Evolutionary conservation across 2,329 filamentous ascomycete genomes (phyloP).

Genomic region (Pseudogymnoascus sp.): DNA sequence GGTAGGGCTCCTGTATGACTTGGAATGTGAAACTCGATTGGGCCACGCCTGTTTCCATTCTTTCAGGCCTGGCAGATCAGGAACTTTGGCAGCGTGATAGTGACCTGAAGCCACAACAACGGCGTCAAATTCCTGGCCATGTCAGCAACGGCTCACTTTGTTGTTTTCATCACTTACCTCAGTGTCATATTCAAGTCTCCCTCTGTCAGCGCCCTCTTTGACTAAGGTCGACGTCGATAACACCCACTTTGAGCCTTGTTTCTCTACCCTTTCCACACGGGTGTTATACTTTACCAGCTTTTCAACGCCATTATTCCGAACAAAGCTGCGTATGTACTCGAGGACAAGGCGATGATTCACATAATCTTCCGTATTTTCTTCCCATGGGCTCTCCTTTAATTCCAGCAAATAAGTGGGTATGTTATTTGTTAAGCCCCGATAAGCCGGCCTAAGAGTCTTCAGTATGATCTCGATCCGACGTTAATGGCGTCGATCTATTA

Average conservation of each 20-base stretch:
- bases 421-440: conserved; percentile 23
- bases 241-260: conserved; percentile 19
- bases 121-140: conserved; percentile 49
- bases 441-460: conserved; percentile 18
- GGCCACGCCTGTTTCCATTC: conserved; percentile 50
- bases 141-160: background rate
- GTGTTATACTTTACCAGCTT: conserved; percentile 20
- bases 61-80: conserved; percentile 50
- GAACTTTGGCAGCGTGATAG: conserved; percentile 56
- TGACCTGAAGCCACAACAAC: conserved; percentile 62
- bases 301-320: conserved; percentile 17
- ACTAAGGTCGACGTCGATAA: conserved; percentile 16
- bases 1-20: conserved; percentile 60
- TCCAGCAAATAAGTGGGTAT: conserved; percentile 21
- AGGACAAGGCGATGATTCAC: conserved; percentile 21
- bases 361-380: conserved; percentile 20
- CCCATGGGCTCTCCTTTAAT: conserved; percentile 22
- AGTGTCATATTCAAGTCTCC: background rate
- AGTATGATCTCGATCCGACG: background rate
- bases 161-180: conserved; percentile 12
- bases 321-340: conserved; percentile 20
- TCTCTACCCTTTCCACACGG: conserved; percentile 20
- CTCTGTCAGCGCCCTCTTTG: conserved; percentile 10
- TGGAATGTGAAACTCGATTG: conserved; percentile 56
- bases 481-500: background rate